phyloP scores from a whole-genome alignment of 768 basidiomycete species.

The Tylopilus plumbeoviolaceoides region DNA sequence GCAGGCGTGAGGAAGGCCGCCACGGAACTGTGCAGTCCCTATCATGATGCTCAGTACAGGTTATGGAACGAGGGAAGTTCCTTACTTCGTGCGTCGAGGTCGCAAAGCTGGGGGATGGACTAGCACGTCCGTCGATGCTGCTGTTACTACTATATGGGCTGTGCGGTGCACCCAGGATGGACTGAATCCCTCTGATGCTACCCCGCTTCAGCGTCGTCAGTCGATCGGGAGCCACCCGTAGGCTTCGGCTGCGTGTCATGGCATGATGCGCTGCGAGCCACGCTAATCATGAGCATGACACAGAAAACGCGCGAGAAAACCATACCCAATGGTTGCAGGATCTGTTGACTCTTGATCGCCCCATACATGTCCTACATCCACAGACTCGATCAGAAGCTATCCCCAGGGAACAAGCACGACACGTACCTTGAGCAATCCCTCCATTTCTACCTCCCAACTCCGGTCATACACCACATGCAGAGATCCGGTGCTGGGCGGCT shows the following conservation, averaged over 20 bases:
- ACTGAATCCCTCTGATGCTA: slow-evolving; percentile 85
- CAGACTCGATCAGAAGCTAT: not conserved
- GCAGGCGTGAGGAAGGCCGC: slow-evolving; percentile 75
- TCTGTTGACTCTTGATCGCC: slow-evolving; percentile 87
- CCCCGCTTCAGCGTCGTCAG: slow-evolving; percentile 80
- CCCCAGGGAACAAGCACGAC: not conserved
- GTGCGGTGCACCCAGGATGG: slow-evolving; percentile 64
- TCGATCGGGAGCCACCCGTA: slow-evolving; percentile 68
- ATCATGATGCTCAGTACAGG: slow-evolving; percentile 12
- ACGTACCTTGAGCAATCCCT: slow-evolving; percentile 74
- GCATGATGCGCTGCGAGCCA: slow-evolving; percentile 34
- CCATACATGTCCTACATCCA: slow-evolving; percentile 82
- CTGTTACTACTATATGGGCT: slow-evolving; percentile 85
- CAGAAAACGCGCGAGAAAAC: slow-evolving; percentile 23
- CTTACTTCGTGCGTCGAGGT: slow-evolving; percentile 82
- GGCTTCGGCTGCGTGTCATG: slow-evolving; percentile 63
- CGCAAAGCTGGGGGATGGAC: slow-evolving; percentile 88
- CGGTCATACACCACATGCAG: slow-evolving; percentile 51
- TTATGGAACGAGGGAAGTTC: not conserved
- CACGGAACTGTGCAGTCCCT: slow-evolving; percentile 61
- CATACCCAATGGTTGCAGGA: slow-evolving; percentile 71
- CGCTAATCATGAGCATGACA: slow-evolving; percentile 45
- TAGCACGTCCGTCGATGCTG: slow-evolving; percentile 83
- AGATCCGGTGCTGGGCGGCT: slow-evolving; percentile 27
- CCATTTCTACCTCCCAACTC: slow-evolving; percentile 85